These are phyloP conservation scores for Suillus placidus DNA, from an alignment of 768 basidiomycete species.

Conservation along the genomic window DNA sequence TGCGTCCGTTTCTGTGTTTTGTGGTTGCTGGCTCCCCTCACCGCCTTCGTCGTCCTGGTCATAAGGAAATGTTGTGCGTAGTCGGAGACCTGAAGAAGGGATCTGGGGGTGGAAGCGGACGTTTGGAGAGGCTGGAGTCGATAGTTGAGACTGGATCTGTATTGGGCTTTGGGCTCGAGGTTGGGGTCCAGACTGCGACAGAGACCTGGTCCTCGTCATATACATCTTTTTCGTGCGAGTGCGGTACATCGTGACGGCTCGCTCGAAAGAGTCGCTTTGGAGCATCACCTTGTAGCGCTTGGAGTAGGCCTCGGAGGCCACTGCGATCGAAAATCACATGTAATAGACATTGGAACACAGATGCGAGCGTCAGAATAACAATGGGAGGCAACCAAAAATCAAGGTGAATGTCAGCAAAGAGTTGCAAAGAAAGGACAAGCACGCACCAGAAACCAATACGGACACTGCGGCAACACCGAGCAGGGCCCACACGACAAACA, in stretches of 20 bases:
- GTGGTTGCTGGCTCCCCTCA: neutral
- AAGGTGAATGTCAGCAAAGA: neutral
- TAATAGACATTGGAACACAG: neutral
- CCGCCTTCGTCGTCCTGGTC: neutral
- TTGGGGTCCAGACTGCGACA: neutral
- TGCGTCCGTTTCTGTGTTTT: neutral
- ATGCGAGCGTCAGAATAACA: neutral
- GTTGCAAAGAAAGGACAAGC: neutral
- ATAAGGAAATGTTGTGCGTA: neutral
- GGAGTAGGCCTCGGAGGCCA: slow-evolving; percentile 68
- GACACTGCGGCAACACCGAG: slow-evolving; percentile 79
- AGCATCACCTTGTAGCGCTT: slow-evolving; percentile 63
- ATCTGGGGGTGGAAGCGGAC: slow-evolving; percentile 10
- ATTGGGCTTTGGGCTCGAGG: slow-evolving; percentile 8
- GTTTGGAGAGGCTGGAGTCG: slow-evolving; percentile 2
- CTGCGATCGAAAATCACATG: slow-evolving; percentile 32
- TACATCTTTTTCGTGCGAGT: slow-evolving; percentile 25
- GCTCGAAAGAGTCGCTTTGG: slow-evolving; percentile 46
- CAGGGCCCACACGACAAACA: slow-evolving; percentile 81
- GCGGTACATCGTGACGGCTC: slow-evolving; percentile 49
- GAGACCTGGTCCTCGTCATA: slow-evolving; percentile 16
- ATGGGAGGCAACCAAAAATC: neutral
- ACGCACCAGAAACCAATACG: slow-evolving; percentile 67
- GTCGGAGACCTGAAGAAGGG: neutral
- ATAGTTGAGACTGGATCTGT: slow-evolving; percentile 10